phyloP scores from a whole-genome alignment of 495 filamentous ascomycete genomes.

The Neurospora sp. region DNA sequence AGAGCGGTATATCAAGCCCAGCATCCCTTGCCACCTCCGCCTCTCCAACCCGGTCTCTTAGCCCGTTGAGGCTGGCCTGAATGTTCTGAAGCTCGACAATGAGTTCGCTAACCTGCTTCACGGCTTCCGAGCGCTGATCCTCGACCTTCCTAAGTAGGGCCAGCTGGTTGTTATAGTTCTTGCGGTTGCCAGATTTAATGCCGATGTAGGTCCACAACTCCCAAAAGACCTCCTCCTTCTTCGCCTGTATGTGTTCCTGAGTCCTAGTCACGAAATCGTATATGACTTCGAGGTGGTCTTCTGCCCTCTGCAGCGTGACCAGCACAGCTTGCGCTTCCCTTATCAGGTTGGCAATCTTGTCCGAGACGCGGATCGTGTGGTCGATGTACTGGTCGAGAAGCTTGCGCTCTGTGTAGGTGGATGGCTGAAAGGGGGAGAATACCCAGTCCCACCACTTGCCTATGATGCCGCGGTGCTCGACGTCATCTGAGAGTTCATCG shows the following conservation, averaged over 20 bases:
- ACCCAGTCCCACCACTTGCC: slow-evolving; percentile 25
- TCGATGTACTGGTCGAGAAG: slow-evolving; percentile 53
- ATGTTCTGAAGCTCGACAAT: slow-evolving; percentile 59
- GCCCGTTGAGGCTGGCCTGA: slow-evolving; percentile 51
- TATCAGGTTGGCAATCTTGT: slow-evolving; percentile 53
- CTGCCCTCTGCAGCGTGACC: slow-evolving; percentile 46
- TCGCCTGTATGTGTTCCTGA: slow-evolving; percentile 33
- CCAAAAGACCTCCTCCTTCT: slow-evolving; percentile 49
- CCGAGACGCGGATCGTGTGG: slow-evolving; percentile 53
- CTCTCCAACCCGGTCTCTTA: slow-evolving; percentile 53
- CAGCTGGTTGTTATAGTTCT: slow-evolving; percentile 49
- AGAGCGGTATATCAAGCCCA: slow-evolving; percentile 43
- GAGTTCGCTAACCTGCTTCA: slow-evolving; percentile 46
- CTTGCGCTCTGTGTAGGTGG: slow-evolving; percentile 39
- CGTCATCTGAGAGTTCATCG: slow-evolving; percentile 40
- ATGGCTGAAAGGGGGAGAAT: slow-evolving; percentile 49
- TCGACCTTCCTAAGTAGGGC: slow-evolving; percentile 47
- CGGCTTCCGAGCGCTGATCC: slow-evolving; percentile 48
- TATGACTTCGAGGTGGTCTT: slow-evolving; percentile 53
- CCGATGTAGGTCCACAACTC: slow-evolving; percentile 63
- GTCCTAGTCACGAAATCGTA: slow-evolving; percentile 51
- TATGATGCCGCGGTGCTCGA: slow-evolving; percentile 30
- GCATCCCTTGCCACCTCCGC: slow-evolving; percentile 40
- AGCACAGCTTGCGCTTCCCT: slow-evolving; percentile 54
- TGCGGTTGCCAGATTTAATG: slow-evolving; percentile 43